Base-by-base conservation (phyloP, 345 rosid genomes). In the Pseudoturritis turrita region DNA sequence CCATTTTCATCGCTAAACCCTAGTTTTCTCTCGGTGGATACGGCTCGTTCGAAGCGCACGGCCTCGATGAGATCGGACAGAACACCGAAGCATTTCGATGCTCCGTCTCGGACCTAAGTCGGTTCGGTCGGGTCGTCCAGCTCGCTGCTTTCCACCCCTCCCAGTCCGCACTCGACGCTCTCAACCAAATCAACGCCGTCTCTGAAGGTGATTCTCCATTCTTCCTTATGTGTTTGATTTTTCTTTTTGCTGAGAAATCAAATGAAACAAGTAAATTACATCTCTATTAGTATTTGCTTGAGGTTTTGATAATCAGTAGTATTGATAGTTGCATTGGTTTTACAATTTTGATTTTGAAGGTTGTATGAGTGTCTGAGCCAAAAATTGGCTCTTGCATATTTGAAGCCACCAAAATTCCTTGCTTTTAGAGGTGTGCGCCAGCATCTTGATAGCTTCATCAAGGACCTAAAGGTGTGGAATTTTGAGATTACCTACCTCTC, bases 11-110 rank as follows among this genome's bases (percentile, higher is more conserved):
- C n/a, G n/a, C n/a, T 29, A 75, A 75, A 61, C 65, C 70, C 70
- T 75, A 75, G 10, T 7, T 39, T 31, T 15, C 22, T 31, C 28
- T 91, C 97, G n/a, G n/a, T 10, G 96, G 97, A 2, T 89, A 82
- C 73, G 70, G 81, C 21, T 62, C 89, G 60, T 79, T 87, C 36
- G 65, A 49, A 1, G 97, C 81, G 8, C 79, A 86, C 10, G 90
- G 96, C 0, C 78, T 89, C 55, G 96, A 91, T 71, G 89, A 89
- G 78, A 91, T 91, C 33, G 97, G 93, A 31, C 96, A 91, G 73
- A 84, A 84, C 81, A 83, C 87, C 0, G 96, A 91, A 58, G 96
- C 97, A 4, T 93, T 91, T 57, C 87, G 88, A 36, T 75, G 62
- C 84, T 91, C 97, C 22, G 80, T 91, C 43, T 21, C 81, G 3